These are phyloP conservation scores for Starmerella asiatica DNA, from an alignment of 805 yeast genomes.

Conservation along the genomic window DNA sequence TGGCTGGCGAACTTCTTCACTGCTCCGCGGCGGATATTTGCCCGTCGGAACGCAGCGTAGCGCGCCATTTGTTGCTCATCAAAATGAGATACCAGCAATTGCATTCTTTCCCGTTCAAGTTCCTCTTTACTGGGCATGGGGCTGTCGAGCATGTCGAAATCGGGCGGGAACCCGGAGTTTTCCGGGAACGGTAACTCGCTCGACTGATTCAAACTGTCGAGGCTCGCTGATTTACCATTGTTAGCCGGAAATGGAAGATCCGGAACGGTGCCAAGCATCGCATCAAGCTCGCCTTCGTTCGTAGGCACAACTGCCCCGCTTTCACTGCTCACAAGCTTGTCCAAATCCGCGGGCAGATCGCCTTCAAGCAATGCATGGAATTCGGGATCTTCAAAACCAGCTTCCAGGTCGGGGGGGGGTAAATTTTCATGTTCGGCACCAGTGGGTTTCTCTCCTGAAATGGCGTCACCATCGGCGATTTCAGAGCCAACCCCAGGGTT, in stretches of 20 bases:
- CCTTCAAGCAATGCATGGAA: neutral
- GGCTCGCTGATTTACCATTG: too few species aligned
- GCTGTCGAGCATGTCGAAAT: neutral
- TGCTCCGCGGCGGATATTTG: conserved; percentile 57
- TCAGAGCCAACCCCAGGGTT: too few species aligned
- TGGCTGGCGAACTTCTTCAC: conserved; percentile 70
- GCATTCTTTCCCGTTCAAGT: conserved; percentile 28
- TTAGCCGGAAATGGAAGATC: too few species aligned
- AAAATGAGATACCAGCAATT: conserved; percentile 53
- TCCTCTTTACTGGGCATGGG: conserved; percentile 13
- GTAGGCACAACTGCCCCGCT: too few species aligned
- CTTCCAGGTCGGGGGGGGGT: neutral
- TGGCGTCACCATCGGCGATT: too few species aligned
- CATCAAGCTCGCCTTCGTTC: too few species aligned
- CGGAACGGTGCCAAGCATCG: too few species aligned
- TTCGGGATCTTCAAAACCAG: neutral
- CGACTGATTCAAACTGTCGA: too few species aligned
- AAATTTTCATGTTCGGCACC: too few species aligned
- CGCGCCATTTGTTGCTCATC: conserved; percentile 74
- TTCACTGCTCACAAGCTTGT: neutral
- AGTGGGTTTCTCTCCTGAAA: too few species aligned
- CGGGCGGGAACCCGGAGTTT: neutral
- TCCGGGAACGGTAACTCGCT: too few species aligned
- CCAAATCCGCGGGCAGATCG: neutral
- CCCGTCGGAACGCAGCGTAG: conserved; percentile 75